Conservation (phyloP, 306 rosid genomes). For the Prunus salicina region DNA sequence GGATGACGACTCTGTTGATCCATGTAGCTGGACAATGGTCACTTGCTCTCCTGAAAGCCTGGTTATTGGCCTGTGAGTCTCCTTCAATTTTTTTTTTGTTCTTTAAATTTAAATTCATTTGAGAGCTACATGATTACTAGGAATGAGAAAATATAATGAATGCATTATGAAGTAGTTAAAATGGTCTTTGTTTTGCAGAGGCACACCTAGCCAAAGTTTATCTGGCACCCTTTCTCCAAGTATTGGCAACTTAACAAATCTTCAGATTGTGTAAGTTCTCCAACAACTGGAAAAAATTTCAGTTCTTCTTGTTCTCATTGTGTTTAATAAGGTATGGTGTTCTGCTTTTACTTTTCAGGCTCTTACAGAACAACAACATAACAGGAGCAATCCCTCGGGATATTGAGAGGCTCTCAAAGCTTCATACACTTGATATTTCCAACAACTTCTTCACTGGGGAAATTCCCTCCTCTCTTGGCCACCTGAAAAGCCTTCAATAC, state of each 20-base stretch:
- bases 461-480: slow-evolving; percentile 69
- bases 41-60: slow-evolving; percentile 84
- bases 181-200: slow-evolving; percentile 56
- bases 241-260: slow-evolving; percentile 94
- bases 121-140: neutral
- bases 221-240: slow-evolving; percentile 88
- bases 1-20: slow-evolving; percentile 97
- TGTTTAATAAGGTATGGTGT: slow-evolving; percentile 16
- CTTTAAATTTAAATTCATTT: neutral
- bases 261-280: slow-evolving; percentile 85
- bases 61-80: slow-evolving; percentile 82
- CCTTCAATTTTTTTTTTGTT: neutral
- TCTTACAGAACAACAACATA: slow-evolving; percentile 88
- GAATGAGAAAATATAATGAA: neutral
- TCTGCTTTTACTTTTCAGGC: slow-evolving; percentile 46
- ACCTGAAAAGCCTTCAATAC: slow-evolving; percentile 73
- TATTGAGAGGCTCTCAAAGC: slow-evolving; percentile 74
- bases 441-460: slow-evolving; percentile 66
- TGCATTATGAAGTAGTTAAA: neutral
- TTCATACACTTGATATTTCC: slow-evolving; percentile 89
- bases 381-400: slow-evolving; percentile 77
- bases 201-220: slow-evolving; percentile 92
- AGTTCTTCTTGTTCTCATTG: slow-evolving; percentile 13
- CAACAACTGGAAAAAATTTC: neutral
- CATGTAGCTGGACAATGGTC: slow-evolving; percentile 99